phyloP scores from a whole-genome alignment of 257 asterid genomes.

The Solanum commersonii region DNA sequence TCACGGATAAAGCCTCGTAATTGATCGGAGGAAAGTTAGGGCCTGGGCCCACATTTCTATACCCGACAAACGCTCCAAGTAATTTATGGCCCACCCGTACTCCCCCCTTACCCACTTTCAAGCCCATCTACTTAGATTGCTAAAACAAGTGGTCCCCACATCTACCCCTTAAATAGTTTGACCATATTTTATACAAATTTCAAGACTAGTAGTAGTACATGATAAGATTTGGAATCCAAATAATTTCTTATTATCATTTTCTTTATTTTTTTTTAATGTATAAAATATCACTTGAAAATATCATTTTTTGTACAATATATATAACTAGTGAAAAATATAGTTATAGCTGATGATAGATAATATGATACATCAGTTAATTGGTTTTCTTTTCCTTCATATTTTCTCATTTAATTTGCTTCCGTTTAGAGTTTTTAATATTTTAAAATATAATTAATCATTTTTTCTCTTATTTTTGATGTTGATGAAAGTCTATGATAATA shows the following conservation, averaged over 20 bases:
- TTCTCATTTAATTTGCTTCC: no score
- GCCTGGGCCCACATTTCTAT: not conserved
- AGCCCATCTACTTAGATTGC: not conserved
- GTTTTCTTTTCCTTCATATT: not conserved
- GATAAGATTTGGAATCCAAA: not conserved
- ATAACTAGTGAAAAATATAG: not conserved
- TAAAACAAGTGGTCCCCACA: not conserved
- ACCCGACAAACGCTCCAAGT: slow-evolving; percentile 2
- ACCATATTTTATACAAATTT: not conserved
- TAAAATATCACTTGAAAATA: no score
- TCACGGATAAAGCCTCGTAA: not conserved
- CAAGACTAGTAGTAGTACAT: not conserved
- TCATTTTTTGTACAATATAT: no score
- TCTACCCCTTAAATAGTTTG: not conserved
- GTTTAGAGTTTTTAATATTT: not conserved
- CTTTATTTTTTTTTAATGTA: not conserved
- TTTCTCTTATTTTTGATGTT: not conserved
- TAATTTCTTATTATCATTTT: no score
- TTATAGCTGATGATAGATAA: not conserved
- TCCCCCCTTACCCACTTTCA: not conserved
- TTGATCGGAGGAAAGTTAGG: not conserved
- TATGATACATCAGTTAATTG: not conserved
- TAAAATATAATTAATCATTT: not conserved
- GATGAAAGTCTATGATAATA: not conserved
- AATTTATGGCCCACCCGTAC: not conserved